Conservation (phyloP, 106 monocot genomes). For the Iris macrosiphon region DNA sequence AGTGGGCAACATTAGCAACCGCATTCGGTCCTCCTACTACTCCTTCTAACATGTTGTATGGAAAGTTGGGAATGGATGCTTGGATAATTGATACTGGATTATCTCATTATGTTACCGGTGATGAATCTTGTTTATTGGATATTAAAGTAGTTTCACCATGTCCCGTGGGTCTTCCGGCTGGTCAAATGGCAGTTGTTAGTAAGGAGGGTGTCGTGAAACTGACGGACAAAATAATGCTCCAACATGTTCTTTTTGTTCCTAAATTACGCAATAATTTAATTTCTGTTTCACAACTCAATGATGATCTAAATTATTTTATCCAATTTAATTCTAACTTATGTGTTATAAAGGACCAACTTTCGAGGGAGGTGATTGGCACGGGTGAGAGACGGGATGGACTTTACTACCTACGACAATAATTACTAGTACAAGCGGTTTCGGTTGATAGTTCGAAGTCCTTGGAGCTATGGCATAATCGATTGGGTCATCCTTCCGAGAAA, state of each 20-base stretch:
- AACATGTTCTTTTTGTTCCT: background rate
- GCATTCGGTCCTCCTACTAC: slow-evolving; percentile 1
- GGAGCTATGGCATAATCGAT: background rate
- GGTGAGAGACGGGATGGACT: slow-evolving; percentile 4
- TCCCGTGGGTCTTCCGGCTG: background rate
- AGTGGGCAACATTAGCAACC: background rate
- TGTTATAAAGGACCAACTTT: slow-evolving; percentile 1
- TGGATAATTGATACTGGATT: background rate
- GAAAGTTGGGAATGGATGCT: background rate
- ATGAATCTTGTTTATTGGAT: background rate
- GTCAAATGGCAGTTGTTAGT: background rate
- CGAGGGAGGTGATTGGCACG: slow-evolving; percentile 7
- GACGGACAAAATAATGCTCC: background rate
- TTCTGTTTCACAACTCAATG: background rate
- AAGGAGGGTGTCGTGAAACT: background rate
- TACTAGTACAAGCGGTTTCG: slow-evolving; percentile 1
- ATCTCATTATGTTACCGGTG: background rate
- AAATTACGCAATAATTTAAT: background rate
- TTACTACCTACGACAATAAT: background rate
- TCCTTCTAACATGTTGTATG: background rate
- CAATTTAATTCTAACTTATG: background rate
- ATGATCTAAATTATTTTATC: no score
- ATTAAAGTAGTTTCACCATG: background rate
- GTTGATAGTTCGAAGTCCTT: background rate
- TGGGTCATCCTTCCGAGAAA: slow-evolving; percentile 3